phyloP scores from a whole-genome alignment of 2,329 filamentous ascomycete species.

The Cladorrhinum sp. region DNA sequence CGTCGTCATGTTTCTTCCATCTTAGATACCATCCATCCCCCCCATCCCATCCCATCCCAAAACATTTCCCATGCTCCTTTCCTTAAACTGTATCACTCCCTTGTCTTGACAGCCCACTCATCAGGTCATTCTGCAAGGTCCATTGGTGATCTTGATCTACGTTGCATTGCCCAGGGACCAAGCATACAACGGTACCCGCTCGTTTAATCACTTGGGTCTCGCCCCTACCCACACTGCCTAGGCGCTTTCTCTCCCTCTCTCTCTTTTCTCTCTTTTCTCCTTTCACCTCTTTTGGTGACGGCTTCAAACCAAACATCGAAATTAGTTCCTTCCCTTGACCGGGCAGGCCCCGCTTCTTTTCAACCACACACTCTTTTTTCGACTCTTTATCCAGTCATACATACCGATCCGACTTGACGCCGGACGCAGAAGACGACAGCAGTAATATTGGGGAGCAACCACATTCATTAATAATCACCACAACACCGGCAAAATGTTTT shows the following conservation, averaged over 20 bases:
- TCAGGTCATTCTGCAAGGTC: conserved; percentile 21
- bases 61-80: conserved; percentile 4
- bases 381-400: conserved; percentile 19
- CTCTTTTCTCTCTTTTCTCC: conserved; percentile 20
- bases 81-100: not conserved
- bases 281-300: conserved; percentile 23
- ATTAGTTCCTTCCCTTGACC: conserved; percentile 30
- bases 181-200: conserved; percentile 5
- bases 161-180: conserved; percentile 15
- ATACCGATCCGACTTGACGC: conserved; percentile 25
- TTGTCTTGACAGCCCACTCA: conserved; percentile 8
- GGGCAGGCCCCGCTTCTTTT: conserved; percentile 35
- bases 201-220: conserved; percentile 19
- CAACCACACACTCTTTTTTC: conserved; percentile 13
- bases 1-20: not conserved
- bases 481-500: conserved; percentile 33
- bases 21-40: not conserved
- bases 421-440: conserved; percentile 9
- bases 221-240: conserved; percentile 2
- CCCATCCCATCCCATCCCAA: conserved; percentile 3
- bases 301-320: conserved; percentile 1
- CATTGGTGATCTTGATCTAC: conserved; percentile 23
- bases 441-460: conserved; percentile 13
- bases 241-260: conserved; percentile 10
- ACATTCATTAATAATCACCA: conserved; percentile 9